A percentile compares a stretch with the other conserved stretches of the same genome.
Conservation (phyloP, 1,284 basidiomycete genomes). For the Rhodotorula sp. region DNA sequence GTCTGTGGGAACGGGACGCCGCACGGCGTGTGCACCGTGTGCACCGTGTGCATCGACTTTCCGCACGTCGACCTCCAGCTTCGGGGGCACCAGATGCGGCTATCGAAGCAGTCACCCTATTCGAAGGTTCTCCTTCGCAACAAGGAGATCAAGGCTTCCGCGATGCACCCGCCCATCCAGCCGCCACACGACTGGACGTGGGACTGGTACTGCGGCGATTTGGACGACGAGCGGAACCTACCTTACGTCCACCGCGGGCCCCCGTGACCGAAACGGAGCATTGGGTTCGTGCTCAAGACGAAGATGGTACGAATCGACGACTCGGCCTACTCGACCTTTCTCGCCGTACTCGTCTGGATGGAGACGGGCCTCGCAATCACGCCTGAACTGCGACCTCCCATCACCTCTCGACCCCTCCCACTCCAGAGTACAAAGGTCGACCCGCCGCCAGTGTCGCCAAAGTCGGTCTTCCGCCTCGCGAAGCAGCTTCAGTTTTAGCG, state of each 20-base stretch:
- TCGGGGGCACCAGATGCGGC: background rate
- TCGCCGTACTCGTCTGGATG: slow-evolving; percentile 46
- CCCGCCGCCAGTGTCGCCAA: slow-evolving; percentile 3
- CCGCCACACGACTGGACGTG: too few relatives aligned
- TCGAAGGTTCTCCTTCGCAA: background rate
- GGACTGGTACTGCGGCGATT: background rate
- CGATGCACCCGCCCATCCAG: background rate
- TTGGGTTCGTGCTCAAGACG: background rate
- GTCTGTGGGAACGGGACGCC: too few relatives aligned
- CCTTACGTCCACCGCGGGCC: background rate
- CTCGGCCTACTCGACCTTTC: slow-evolving; percentile 45
- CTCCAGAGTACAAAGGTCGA: too few relatives aligned
- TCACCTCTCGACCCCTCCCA: background rate
- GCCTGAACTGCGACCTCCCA: background rate
- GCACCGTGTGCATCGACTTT: slow-evolving; percentile 12
- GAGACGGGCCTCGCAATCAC: slow-evolving; percentile 38
- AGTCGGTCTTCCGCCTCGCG: slow-evolving; percentile 23
- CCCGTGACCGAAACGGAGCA: too few relatives aligned
- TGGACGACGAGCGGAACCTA: background rate
- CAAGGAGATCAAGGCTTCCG: too few relatives aligned
- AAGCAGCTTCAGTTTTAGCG: slow-evolving; percentile 7
- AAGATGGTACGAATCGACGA: slow-evolving; percentile 5
- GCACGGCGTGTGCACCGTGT: slow-evolving; percentile 9
- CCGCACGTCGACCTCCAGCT: background rate
- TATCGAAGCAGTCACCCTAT: background rate